phyloP scores from a whole-genome alignment of 805 yeast species.

The Hanseniaspora lindneri region DNA sequence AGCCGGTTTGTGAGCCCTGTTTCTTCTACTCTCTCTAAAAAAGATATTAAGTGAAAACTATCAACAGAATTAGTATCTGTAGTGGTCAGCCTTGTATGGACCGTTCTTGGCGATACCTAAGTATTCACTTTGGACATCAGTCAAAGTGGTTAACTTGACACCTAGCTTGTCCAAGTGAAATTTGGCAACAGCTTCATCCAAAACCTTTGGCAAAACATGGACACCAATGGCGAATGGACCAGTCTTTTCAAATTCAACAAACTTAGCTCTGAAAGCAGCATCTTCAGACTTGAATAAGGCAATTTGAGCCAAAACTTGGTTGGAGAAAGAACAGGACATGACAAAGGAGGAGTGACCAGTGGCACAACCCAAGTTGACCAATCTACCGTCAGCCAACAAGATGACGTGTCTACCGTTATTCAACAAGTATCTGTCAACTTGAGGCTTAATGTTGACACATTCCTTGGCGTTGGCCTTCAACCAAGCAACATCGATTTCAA shows the following conservation, averaged over 20 bases:
- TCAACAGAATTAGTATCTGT: conserved; percentile 77
- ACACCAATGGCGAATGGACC: conserved; percentile 88
- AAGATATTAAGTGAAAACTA: too few relatives aligned
- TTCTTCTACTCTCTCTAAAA: not conserved
- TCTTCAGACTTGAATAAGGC: conserved; percentile 88
- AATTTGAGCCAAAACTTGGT: conserved; percentile 98
- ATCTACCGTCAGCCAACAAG: conserved; percentile 97
- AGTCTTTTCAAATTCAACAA: conserved; percentile 82
- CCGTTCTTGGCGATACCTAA: conserved; percentile 84
- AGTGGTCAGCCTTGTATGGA: conserved; percentile 95
- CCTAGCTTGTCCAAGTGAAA: conserved; percentile 92
- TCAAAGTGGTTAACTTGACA: conserved; percentile 68
- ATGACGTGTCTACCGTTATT: conserved; percentile 84
- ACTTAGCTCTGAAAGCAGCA: conserved; percentile 62
- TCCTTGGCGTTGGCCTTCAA: conserved; percentile 85
- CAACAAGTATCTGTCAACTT: conserved; percentile 93
- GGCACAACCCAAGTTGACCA: conserved; percentile 98
- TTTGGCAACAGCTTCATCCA: conserved; percentile 97
- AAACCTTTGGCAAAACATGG: conserved; percentile 91
- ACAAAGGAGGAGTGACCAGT: conserved; percentile 98
- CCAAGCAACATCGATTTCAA: conserved; percentile 99
- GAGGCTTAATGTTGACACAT: conserved; percentile 95
- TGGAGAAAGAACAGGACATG: conserved; percentile 98
- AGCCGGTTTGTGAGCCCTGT: too few relatives aligned
- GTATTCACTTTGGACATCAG: conserved; percentile 81